Evolutionary conservation across 306 rosid species (phyloP).

Genomic region (Vigna angularis): DNA sequence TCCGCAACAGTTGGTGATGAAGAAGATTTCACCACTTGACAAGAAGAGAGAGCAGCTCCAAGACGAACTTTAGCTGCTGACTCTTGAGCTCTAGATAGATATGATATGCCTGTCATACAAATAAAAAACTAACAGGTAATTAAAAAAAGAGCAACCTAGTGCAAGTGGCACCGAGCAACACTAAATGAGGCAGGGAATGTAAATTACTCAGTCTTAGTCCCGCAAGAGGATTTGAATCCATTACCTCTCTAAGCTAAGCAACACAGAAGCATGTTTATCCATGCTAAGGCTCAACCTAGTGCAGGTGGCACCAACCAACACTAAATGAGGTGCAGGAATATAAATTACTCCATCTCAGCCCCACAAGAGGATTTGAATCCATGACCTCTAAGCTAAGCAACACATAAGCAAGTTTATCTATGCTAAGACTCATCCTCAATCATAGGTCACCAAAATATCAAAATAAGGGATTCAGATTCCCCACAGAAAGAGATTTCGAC

Average conservation of each 20-base stretch:
- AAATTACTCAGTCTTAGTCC: background rate
- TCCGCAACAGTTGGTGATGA: slow-evolving; percentile 67
- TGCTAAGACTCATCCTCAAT: background rate
- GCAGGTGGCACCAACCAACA: background rate
- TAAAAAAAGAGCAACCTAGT: background rate
- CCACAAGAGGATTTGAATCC: slow-evolving; percentile 4
- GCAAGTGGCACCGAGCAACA: background rate
- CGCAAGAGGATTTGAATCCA: background rate
- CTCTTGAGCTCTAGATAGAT: slow-evolving; percentile 87
- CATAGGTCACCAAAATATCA: slow-evolving; percentile 13
- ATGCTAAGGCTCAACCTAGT: background rate
- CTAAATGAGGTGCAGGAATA: background rate
- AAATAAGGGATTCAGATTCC: background rate
- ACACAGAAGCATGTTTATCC: background rate
- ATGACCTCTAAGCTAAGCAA: background rate
- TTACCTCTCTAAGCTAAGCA: background rate
- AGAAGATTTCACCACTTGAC: slow-evolving; percentile 49
- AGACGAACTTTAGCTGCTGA: slow-evolving; percentile 58
- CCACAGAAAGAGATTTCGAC: background rate
- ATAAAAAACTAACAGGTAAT: slow-evolving; percentile 10
- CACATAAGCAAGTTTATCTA: background rate
- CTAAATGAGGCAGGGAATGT: background rate
- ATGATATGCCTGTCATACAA: slow-evolving; percentile 75
- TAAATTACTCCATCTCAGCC: background rate
- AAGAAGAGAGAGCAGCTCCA: slow-evolving; percentile 52